Percentiles rank a stretch among this genome's conserved stretches.
phyloP scores from a whole-genome alignment of 371 early-diverging fungal genomes.

The Syncephalastrum racemosum region DNA sequence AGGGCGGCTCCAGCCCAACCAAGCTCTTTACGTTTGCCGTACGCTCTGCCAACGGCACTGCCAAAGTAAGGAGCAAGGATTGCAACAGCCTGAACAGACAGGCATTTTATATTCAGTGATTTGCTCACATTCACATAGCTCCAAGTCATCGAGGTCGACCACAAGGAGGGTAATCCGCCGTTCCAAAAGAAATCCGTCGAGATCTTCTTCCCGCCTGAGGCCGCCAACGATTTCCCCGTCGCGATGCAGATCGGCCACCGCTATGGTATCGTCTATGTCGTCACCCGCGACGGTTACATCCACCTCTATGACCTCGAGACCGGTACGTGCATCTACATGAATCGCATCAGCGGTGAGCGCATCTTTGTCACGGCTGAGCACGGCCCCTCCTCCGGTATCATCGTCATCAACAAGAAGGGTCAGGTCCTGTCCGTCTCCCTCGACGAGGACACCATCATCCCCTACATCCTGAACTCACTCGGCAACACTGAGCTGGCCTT shows the following conservation, averaged over 20 bases:
- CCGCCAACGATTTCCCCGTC: slow-evolving; percentile 93
- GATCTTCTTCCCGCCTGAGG: slow-evolving; percentile 95
- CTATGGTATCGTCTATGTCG: slow-evolving; percentile 90
- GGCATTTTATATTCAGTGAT: too few species aligned
- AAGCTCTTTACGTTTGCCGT: slow-evolving; percentile 94
- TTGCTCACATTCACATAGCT: slow-evolving; percentile 51
- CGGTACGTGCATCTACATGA: slow-evolving; percentile 93
- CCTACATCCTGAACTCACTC: slow-evolving; percentile 82
- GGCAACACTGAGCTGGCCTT: slow-evolving; percentile 90
- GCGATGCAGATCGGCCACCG: slow-evolving; percentile 94
- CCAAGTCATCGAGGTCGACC: slow-evolving; percentile 96
- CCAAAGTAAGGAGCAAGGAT: slow-evolving; percentile 60
- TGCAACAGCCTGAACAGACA: too few species aligned
- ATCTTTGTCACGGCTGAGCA: slow-evolving; percentile 96
- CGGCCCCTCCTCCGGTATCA: slow-evolving; percentile 81
- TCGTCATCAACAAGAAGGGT: slow-evolving; percentile 96
- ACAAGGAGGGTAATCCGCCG: slow-evolving; percentile 88
- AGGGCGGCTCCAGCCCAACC: slow-evolving; percentile 72
- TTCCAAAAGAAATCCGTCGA: slow-evolving; percentile 92
- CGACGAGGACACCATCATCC: slow-evolving; percentile 86
- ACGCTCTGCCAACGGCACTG: slow-evolving; percentile 70
- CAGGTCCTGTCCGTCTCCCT: slow-evolving; percentile 94
- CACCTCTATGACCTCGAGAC: slow-evolving; percentile 95
- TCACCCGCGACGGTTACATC: slow-evolving; percentile 96
- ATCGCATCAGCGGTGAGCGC: slow-evolving; percentile 94